Conservation (phyloP, 1,139 yeast genomes). For the Kurtzmaniella quercitrusa region DNA sequence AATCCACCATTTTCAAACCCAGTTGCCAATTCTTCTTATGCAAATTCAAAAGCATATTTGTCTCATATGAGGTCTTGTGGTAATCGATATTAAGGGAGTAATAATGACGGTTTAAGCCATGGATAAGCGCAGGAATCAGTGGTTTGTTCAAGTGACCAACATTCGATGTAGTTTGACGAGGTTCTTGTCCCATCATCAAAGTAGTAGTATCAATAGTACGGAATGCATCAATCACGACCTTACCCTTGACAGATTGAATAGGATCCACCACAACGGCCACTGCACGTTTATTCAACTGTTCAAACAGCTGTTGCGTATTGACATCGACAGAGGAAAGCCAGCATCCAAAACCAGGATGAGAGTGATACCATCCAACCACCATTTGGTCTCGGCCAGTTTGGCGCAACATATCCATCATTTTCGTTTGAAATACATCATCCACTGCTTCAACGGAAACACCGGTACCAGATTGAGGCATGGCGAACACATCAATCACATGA, state of each 20-base stretch:
- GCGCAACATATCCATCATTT: constrained; percentile 99
- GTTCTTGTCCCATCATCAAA: constrained; percentile 94
- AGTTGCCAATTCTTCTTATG: constrained; percentile 97
- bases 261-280: constrained; percentile 99
- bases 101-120: constrained; percentile 95
- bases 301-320: constrained; percentile 95
- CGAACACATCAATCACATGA: constrained; percentile 95
- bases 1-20: constrained; percentile 78
- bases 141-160: constrained; percentile 95
- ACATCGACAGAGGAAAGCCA: constrained; percentile 98
- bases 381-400: constrained; percentile 98
- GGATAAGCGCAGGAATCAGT: constrained; percentile 95
- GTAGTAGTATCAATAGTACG: constrained; percentile 87
- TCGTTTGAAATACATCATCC: constrained; percentile 97
- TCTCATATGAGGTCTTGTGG: constrained; percentile 88
- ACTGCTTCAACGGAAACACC: constrained; percentile 99
- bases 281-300: constrained; percentile 89
- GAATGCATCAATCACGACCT: constrained; percentile 98
- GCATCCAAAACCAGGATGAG: constrained; percentile 99
- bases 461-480: constrained; percentile 98
- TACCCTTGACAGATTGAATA: constrained; percentile 96
- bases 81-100: constrained; percentile 94
- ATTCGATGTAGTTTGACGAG: constrained; percentile 95
- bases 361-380: constrained; percentile 99
- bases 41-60: constrained; percentile 87